These are phyloP conservation scores for Cymbidium sinense DNA, from an alignment of 106 monocot species.

Conservation along the genomic window DNA sequence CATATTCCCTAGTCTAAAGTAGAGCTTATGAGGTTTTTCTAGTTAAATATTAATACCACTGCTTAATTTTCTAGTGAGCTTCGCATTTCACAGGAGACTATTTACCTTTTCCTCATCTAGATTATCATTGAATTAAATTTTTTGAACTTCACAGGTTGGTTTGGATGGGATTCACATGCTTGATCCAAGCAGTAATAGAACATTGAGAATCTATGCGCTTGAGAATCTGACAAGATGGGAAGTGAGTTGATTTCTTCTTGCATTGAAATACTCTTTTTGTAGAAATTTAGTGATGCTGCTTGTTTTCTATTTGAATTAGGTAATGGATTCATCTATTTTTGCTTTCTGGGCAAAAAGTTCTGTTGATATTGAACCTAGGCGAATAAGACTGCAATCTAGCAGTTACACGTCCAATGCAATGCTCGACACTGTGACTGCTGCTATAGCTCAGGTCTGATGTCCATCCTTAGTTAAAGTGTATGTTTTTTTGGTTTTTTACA, in stretches of 20 bases:
- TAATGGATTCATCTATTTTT: slow-evolving; percentile 52
- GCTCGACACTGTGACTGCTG: slow-evolving; percentile 78
- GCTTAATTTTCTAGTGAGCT: no score
- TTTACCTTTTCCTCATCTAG: no score
- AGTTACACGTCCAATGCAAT: slow-evolving; percentile 80
- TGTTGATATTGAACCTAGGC: slow-evolving; percentile 37
- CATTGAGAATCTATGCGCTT: slow-evolving; percentile 82
- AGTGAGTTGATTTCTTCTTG: slow-evolving; percentile 34
- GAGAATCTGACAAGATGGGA: slow-evolving; percentile 87
- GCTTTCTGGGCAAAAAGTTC: slow-evolving; percentile 80
- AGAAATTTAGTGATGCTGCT: not conserved
- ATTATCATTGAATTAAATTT: no score
- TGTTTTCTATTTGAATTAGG: slow-evolving; percentile 22
- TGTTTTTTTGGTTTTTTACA: no score
- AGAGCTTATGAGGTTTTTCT: no score
- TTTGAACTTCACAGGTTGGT: slow-evolving; percentile 53
- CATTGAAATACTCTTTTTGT: not conserved
- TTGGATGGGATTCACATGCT: slow-evolving; percentile 98
- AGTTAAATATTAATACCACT: no score
- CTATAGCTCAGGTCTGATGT: slow-evolving; percentile 56
- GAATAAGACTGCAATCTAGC: slow-evolving; percentile 70
- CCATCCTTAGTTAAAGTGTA: not conserved
- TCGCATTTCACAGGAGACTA: no score
- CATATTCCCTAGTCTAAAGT: not conserved
- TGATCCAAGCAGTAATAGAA: slow-evolving; percentile 73